phyloP scores from a whole-genome alignment of 2,329 filamentous ascomycete species.

The Phialophora macrospora region DNA sequence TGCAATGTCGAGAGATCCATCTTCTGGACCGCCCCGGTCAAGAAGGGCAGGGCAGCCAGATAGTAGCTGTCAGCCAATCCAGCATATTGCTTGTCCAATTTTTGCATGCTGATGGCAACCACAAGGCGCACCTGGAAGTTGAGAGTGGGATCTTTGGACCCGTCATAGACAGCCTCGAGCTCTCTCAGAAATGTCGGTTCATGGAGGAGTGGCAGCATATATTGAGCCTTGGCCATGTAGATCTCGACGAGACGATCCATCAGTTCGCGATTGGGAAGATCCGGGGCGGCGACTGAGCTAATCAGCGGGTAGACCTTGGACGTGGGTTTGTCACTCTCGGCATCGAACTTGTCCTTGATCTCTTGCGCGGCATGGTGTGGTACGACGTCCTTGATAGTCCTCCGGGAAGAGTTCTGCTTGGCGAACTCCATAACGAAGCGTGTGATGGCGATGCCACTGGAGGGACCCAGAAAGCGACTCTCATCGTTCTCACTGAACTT shows the following conservation, averaged over 20 bases:
- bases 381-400: constrained; percentile 89
- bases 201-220: constrained; percentile 85
- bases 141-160: constrained; percentile 76
- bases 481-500: constrained; percentile 84
- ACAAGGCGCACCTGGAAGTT: constrained; percentile 91
- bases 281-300: constrained; percentile 78
- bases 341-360: constrained; percentile 69
- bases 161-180: constrained; percentile 78
- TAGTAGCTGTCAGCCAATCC: constrained; percentile 95
- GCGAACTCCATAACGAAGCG: constrained; percentile 94
- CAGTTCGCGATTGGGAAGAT: constrained; percentile 73
- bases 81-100: constrained; percentile 86
- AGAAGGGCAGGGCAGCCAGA: constrained; percentile 80
- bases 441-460: constrained; percentile 94
- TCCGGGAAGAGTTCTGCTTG: constrained; percentile 88
- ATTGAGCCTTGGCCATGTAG: constrained; percentile 86
- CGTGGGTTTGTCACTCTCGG: constrained; percentile 69
- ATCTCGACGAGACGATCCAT: constrained; percentile 81
- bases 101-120: constrained; percentile 92
- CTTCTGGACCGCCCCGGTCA: constrained; percentile 81
- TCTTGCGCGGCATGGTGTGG: constrained; percentile 72
- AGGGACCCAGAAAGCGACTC: constrained; percentile 87
- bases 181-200: constrained; percentile 78
- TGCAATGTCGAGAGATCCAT: constrained; percentile 91
- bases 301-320: constrained; percentile 89